These are phyloP conservation scores for Panicum hallii DNA, from an alignment of 202 grass and related monocot genomes.

Conservation along the genomic window DNA sequence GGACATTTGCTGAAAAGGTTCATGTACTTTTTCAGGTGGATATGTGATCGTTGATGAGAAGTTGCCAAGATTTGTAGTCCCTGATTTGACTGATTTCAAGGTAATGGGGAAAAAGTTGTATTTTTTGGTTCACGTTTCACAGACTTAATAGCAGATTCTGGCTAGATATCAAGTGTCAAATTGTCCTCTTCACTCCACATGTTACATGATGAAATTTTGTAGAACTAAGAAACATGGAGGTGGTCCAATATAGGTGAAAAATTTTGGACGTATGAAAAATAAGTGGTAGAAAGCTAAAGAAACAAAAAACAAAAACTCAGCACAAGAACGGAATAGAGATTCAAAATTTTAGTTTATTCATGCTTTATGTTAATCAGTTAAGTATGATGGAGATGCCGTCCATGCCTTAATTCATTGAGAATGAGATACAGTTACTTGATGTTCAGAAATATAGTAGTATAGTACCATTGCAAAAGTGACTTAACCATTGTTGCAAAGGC, in stretches of 20 bases:
- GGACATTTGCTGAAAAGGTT: constrained; percentile 14
- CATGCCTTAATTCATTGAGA: not conserved
- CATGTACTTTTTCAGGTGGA: constrained; percentile 61
- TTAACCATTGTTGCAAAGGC: not conserved
- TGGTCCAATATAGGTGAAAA: not conserved
- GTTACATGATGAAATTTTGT: not conserved
- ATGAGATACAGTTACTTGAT: not conserved
- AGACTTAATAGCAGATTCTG: not conserved
- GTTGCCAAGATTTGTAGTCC: constrained; percentile 83
- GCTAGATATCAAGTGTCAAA: constrained; percentile 21
- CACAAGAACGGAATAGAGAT: not conserved
- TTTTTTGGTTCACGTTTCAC: not conserved
- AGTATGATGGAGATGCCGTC: not conserved
- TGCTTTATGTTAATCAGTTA: not conserved
- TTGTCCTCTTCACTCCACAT: not conserved
- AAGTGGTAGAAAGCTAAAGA: not conserved
- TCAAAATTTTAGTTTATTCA: not conserved
- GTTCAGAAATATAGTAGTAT: not conserved
- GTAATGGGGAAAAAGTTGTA: constrained; percentile 28
- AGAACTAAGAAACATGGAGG: not conserved
- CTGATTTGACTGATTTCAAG: constrained; percentile 89
- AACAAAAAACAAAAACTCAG: not conserved
- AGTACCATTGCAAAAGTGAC: not conserved
- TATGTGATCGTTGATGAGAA: constrained; percentile 91
- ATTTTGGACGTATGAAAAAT: not conserved